Evolutionary conservation across 2,329 filamentous ascomycete species (phyloP), one percentile per base, ranked within the genome.

Genomic region (Talaromyces sp.): DNA sequence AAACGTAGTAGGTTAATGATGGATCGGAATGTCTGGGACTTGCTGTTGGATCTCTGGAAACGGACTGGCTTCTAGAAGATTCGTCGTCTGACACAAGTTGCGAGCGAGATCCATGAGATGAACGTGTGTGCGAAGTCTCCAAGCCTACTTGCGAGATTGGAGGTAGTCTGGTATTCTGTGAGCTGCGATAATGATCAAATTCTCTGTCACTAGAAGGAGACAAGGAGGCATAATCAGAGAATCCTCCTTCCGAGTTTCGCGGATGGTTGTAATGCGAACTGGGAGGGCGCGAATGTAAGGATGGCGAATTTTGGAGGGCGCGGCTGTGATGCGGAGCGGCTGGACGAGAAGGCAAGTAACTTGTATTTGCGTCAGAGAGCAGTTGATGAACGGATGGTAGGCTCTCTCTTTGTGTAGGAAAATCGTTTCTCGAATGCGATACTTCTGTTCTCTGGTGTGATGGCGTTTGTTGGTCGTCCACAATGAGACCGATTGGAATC

Each of bases 381-480:
- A 80, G 68, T 64, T 79, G 76, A 50, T 76, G 76, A 41, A 80
- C 77, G 9, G 78, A 75, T 16, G 78, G 78, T 11, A 80, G 70
- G 61, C 75, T 74, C 43, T 67, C 66, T 60, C 61, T 45, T 22
- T 41, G 27, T 7, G 41, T 1, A 2, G 50, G 24, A 10, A 37
- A 14, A 13, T 45, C 50, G 31, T 27, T 47, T 31, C 27, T 63
- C 24, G 61, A 63, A n/a, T 52, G 50, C 24, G 50, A 19, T 16
- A 37, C 31, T 22, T 63, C 61, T 33, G 61, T 57, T 47, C 61
- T 63, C 27, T 63, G 39, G 37, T 19, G 19, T 57, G 50, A 31
- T 19, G 16, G n/a, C 14, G 50, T 24, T 27, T 56, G 39, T 41
- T 62, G 37, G 16, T 59, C 35, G 50, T 59, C 59, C n/a, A 54